phyloP scores from a whole-genome alignment of 108 stramenopile genomes.

The Tribonema minus region DNA sequence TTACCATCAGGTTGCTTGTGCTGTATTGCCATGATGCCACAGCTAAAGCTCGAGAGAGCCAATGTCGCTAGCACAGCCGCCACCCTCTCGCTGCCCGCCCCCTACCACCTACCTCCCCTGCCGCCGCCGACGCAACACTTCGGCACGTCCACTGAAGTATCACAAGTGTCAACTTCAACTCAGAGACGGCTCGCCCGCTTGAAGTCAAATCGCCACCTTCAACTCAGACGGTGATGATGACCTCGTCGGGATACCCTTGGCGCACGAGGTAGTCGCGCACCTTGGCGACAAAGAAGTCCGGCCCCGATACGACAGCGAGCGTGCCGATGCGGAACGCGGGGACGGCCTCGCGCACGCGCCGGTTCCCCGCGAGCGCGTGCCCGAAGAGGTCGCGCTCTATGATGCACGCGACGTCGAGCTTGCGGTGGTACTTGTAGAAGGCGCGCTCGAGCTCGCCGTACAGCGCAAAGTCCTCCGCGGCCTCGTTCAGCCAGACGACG shows the following conservation, averaged over 20 bases:
- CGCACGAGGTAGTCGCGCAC: slow-evolving; percentile 30
- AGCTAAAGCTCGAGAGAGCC: too few relatives aligned
- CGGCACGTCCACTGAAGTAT: background rate
- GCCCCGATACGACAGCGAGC: slow-evolving; percentile 20
- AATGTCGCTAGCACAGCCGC: background rate
- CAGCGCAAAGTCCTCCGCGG: slow-evolving; percentile 29
- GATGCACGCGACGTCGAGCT: slow-evolving; percentile 42
- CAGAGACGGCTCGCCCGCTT: too few relatives aligned
- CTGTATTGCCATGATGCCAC: too few relatives aligned
- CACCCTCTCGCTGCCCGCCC: too few relatives aligned
- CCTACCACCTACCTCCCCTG: too few relatives aligned
- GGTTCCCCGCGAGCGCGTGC: slow-evolving; percentile 16
- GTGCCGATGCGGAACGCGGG: slow-evolving; percentile 24
- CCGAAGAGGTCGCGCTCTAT: slow-evolving; percentile 42
- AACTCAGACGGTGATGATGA: slow-evolving; percentile 18
- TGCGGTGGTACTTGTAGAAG: slow-evolving; percentile 43
- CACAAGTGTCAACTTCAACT: background rate
- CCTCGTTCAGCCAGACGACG: slow-evolving; percentile 41
- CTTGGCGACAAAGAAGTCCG: slow-evolving; percentile 28
- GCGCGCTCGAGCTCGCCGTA: slow-evolving; percentile 30
- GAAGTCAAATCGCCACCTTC: too few relatives aligned
- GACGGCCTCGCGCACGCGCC: slow-evolving; percentile 4
- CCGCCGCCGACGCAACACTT: too few relatives aligned
- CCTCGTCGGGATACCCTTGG: slow-evolving; percentile 31
- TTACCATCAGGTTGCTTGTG: too few relatives aligned